These are phyloP conservation scores for Trametes coccinea DNA, from an alignment of 768 basidiomycete species.

Conservation along the genomic window DNA sequence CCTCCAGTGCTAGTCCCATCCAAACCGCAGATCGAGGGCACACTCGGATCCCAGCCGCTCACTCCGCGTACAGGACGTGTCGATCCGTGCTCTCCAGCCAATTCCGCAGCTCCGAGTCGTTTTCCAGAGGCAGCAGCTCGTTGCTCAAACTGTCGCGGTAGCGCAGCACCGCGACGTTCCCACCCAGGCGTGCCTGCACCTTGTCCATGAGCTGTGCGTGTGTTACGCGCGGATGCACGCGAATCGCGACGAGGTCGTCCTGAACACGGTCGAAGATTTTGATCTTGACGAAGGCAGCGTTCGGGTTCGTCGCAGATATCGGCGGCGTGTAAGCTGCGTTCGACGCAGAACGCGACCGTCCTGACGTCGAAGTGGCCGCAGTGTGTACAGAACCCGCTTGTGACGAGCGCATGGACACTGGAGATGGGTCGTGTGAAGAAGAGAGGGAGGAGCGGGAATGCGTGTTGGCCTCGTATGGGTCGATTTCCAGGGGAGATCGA, in stretches of 20 bases:
- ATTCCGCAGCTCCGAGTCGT: slow-evolving; percentile 60
- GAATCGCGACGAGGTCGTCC: slow-evolving; percentile 95
- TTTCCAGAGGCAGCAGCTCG: slow-evolving; percentile 60
- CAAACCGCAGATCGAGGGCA: neutral
- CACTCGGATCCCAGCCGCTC: slow-evolving; percentile 14
- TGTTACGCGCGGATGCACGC: slow-evolving; percentile 90
- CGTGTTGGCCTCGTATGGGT: slow-evolving; percentile 26
- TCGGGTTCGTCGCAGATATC: slow-evolving; percentile 75
- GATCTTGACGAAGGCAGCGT: slow-evolving; percentile 94
- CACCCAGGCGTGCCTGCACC: slow-evolving; percentile 83
- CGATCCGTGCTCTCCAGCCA: slow-evolving; percentile 84
- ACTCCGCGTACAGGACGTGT: slow-evolving; percentile 81
- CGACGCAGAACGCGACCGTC: slow-evolving; percentile 60
- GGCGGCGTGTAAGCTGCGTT: slow-evolving; percentile 62
- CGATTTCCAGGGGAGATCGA: slow-evolving; percentile 27
- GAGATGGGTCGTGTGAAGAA: slow-evolving; percentile 28
- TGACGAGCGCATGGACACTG: slow-evolving; percentile 37
- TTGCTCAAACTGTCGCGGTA: slow-evolving; percentile 78
- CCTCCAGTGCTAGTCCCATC: slow-evolving; percentile 1
- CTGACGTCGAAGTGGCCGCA: slow-evolving; percentile 31
- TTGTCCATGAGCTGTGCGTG: slow-evolving; percentile 88
- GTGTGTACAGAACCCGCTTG: slow-evolving; percentile 52
- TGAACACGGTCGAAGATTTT: slow-evolving; percentile 94
- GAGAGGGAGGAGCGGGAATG: slow-evolving; percentile 31
- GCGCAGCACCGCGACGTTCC: slow-evolving; percentile 63